These are phyloP conservation scores for Xylaria sp. DNA, from an alignment of 2,329 filamentous ascomycete genomes.

Conservation along the genomic window DNA sequence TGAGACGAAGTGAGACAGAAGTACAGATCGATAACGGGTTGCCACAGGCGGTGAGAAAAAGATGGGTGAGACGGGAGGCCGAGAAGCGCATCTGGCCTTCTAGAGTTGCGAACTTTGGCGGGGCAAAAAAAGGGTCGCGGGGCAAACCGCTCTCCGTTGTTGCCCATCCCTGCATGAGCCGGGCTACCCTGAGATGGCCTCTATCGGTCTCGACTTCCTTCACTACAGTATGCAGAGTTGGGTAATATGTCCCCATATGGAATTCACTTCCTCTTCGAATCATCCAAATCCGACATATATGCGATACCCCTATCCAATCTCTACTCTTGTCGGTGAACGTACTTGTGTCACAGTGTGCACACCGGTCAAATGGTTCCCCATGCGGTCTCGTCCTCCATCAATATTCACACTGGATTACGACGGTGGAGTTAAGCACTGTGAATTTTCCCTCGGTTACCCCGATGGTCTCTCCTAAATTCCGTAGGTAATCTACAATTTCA, in stretches of 20 bases:
- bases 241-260: no score
- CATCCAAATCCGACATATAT: no score
- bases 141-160: slow-evolving; percentile 17
- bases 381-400: neutral
- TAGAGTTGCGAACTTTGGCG: slow-evolving; percentile 22
- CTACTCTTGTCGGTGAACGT: neutral
- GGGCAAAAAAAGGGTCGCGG: slow-evolving; percentile 32
- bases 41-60: slow-evolving; percentile 5
- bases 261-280: neutral
- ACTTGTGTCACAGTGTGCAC: neutral
- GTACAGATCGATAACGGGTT: slow-evolving; percentile 16
- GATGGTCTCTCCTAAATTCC: slow-evolving; percentile 1
- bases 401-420: neutral
- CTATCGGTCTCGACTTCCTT: neutral
- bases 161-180: slow-evolving; percentile 18
- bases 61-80: slow-evolving; percentile 14
- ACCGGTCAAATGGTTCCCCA: neutral
- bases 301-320: neutral
- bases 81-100: slow-evolving; percentile 10
- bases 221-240: neutral
- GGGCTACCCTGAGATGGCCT: slow-evolving; percentile 17
- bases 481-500: neutral
- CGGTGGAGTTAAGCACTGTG: neutral
- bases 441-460: neutral
- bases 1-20: slow-evolving; percentile 16